Base-by-base conservation (phyloP, 805 yeast genomes). In the Starmera pachycereana region DNA sequence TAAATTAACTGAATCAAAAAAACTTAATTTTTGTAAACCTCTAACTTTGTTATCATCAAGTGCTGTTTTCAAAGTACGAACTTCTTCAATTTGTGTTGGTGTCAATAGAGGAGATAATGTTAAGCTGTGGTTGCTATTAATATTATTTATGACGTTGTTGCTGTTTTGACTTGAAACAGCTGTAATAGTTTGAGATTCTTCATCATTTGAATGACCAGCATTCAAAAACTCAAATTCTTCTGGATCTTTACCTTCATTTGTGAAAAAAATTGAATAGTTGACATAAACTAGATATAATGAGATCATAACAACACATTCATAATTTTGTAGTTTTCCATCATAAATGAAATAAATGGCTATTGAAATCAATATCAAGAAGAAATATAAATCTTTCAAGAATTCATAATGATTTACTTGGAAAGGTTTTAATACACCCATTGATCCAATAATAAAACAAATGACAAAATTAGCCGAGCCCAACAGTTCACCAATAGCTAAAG, bases 391-490 rank as follows among this genome's bases (percentile, higher is more conserved):
- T 44, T 81, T 65, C 6, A 77, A 33, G 52, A 87, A 84, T 30
- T 65, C 61, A 4, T 45, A 37, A 38, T 62, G 60, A 34, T 74
- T 68, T 30, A 86, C 82, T 39, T 71, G 60, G 44, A 80, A 78
- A 0, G 95, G 89, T 31, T 72, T 68, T 1, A 78, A 57, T 0
- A 88, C 56, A 0, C 85, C 81, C 74, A 90, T 82, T 0, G 76
- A 57, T 0, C 97, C 97, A 19, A 85, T 68, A 0, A 90, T 84
- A 11, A 86, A 81, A 1, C 90, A 76, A 3, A 83, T 69, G 13
- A 89, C 76, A 53, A 92, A 88, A 35, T 83, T 74, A 0, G 94
- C 84, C 2, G 96, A 92, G 1, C 98, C 97, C 29, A 88, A 61
- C n/a, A 90, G 65, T 56, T 89, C 97, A 1, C 96, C 92, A 7